phyloP scores from a whole-genome alignment of 148 eudicot species.

The Linanthus parryae region DNA sequence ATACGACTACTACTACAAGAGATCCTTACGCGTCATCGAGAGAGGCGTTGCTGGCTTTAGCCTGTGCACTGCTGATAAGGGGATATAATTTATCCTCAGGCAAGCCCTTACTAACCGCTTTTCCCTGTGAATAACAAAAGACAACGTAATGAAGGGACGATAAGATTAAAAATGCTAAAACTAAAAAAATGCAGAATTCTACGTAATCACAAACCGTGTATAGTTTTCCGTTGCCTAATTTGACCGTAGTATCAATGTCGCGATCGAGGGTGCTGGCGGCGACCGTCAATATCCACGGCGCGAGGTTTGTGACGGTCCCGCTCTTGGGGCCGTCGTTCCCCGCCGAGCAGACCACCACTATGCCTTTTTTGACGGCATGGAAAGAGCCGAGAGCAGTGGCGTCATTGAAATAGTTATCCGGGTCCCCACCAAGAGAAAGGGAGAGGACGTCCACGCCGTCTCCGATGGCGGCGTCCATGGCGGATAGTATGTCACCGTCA shows the following conservation, averaged over 20 bases:
- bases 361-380: conserved; percentile 46
- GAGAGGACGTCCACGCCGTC: conserved; percentile 72
- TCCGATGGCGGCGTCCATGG: conserved; percentile 48
- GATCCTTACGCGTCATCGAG: conserved; percentile 36
- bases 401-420: conserved; percentile 31
- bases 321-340: conserved; percentile 71
- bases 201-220: conserved; percentile 22
- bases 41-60: no score
- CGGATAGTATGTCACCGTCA: conserved; percentile 47
- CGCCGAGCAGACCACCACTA: conserved; percentile 55
- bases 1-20: background rate
- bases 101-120: conserved; percentile 31
- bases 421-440: conserved; percentile 38
- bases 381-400: conserved; percentile 43
- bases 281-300: conserved; percentile 80
- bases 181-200: no score
- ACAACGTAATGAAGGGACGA: background rate
- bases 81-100: conserved; percentile 27
- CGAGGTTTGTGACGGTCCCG: conserved; percentile 53
- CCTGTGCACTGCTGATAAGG: conserved; percentile 35
- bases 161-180: background rate
- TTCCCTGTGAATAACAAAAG: conserved; percentile 29
- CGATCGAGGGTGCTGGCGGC: conserved; percentile 67
- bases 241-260: conserved; percentile 28
- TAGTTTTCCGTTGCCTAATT: conserved; percentile 27